Percentiles rank a stretch among this genome's conserved stretches.
Evolutionary conservation across 2,329 filamentous ascomycete species (phyloP).

Genomic region (Nigrospora oryzae): DNA sequence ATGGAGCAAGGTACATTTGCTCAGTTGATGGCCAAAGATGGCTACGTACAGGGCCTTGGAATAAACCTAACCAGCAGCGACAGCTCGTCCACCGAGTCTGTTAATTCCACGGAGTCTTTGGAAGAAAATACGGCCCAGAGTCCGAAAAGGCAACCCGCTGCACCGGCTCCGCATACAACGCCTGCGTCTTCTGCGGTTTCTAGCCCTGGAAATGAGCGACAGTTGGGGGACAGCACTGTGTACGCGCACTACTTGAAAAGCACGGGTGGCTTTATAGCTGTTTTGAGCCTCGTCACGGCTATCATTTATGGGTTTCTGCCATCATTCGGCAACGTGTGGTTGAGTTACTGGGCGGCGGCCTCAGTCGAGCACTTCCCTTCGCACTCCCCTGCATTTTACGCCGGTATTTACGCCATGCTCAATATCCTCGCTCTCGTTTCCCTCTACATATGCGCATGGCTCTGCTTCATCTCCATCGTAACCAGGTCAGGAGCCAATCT

Average conservation of each 20-base stretch:
- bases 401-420: neutral
- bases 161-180: neutral
- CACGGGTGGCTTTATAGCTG: slow-evolving; percentile 5
- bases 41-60: slow-evolving; percentile 13
- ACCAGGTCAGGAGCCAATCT: slow-evolving; percentile 5
- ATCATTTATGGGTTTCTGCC: slow-evolving; percentile 1
- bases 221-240: slow-evolving; percentile 10
- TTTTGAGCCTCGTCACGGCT: neutral
- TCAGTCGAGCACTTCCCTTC: slow-evolving; percentile 2
- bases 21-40: slow-evolving; percentile 20
- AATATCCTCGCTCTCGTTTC: neutral
- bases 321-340: slow-evolving; percentile 3
- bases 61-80: slow-evolving; percentile 9
- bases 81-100: neutral
- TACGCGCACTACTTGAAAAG: slow-evolving; percentile 13
- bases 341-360: slow-evolving; percentile 4
- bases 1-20: slow-evolving; percentile 23
- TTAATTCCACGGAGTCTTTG: neutral
- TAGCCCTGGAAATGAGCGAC: slow-evolving; percentile 5
- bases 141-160: neutral
- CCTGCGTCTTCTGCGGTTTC: slow-evolving; percentile 1
- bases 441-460: neutral
- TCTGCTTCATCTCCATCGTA: slow-evolving; percentile 33
- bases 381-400: neutral
- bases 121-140: neutral